Base-by-base conservation (phyloP, 768 basidiomycete genomes). In the Hortiboletus flavorubellus region DNA sequence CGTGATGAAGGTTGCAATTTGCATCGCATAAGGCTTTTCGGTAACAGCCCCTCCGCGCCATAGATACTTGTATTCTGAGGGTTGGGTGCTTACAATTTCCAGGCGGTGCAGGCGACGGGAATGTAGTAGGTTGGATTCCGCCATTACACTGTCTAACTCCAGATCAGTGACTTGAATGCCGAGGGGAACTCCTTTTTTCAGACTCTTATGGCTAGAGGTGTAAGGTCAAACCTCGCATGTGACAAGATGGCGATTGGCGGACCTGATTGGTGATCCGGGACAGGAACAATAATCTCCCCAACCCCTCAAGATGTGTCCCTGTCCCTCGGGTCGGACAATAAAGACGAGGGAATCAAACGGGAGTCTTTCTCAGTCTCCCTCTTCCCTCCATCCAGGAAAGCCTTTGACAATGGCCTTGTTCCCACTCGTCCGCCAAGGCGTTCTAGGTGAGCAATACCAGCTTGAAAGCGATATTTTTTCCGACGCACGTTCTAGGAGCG, bases 401-500 rank as follows among this genome's bases (percentile, higher is more conserved):
- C 15, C 14, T 26, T 39, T n/a, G 18, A 64, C 45, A 7, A 65
- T 68, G 66, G 35, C 8, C 15, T 21, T 46, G 2, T 30, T 69
- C 29, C 34, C 44, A 23, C 2, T 60, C 37, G 8, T 61, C 35
- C 71, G 69, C 16, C 59, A 46, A 35, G 43, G 15, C 4, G 58
- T 61, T 29, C 44, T 72, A n/a, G 64, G 69, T 68, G 50, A 58
- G 63, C 12, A 44, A 21, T 35, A 9, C 44, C 21, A 23, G 23
- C 14, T 3, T 43, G 42, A 21, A 38, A 37, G 35, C 7, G 10
- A 31, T n/a, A 31, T 30, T 14, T 21, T 46, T 39, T 33, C 58
- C 34, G 40, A 67, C 49, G 10, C 30, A 10, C 18, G 40, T 34
- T 12, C 31, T 38, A 69, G 69, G 49, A 46, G 6, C 23, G 34